A percentile compares a stretch with the other conserved stretches of the same genome.
phyloP scores from a whole-genome alignment of 1,284 basidiomycete species.

The Pseudozyma sp. region DNA sequence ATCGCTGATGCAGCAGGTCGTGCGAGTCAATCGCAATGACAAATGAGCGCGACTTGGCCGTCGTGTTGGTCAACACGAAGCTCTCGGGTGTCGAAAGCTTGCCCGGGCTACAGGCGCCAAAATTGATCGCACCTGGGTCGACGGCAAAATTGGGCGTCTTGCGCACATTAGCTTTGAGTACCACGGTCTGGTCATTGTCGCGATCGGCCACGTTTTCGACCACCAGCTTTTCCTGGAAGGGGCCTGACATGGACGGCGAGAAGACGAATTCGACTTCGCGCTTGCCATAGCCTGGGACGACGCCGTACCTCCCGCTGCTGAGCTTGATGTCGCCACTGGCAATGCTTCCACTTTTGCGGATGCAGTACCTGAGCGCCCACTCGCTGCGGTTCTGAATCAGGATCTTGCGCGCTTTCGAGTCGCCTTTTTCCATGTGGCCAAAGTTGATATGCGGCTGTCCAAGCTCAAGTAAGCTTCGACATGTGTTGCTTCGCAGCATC shows the following conservation, averaged over 20 bases:
- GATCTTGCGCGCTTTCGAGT: constrained; percentile 71
- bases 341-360: constrained; percentile 73
- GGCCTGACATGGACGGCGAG: constrained; percentile 70
- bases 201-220: constrained; percentile 72
- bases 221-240: constrained; percentile 71
- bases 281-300: constrained; percentile 72
- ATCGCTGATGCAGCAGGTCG: constrained; percentile 49
- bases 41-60: constrained; percentile 70
- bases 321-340: constrained; percentile 72
- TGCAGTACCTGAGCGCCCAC: constrained; percentile 71
- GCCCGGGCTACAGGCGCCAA: constrained; percentile 64
- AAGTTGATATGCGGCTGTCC: constrained; percentile 73
- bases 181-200: constrained; percentile 71
- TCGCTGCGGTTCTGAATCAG: constrained; percentile 72
- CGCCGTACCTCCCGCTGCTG: constrained; percentile 71
- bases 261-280: constrained; percentile 71
- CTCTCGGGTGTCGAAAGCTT: constrained; percentile 61
- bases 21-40: constrained; percentile 68
- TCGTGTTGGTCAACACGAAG: constrained; percentile 71
- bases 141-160: constrained; percentile 71
- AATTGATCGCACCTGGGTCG: constrained; percentile 69
- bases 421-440: constrained; percentile 72
- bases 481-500: constrained; percentile 71
- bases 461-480: constrained; percentile 71
- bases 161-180: constrained; percentile 72